Conservation (phyloP, 768 basidiomycete species). For the Boletus speciosus region DNA sequence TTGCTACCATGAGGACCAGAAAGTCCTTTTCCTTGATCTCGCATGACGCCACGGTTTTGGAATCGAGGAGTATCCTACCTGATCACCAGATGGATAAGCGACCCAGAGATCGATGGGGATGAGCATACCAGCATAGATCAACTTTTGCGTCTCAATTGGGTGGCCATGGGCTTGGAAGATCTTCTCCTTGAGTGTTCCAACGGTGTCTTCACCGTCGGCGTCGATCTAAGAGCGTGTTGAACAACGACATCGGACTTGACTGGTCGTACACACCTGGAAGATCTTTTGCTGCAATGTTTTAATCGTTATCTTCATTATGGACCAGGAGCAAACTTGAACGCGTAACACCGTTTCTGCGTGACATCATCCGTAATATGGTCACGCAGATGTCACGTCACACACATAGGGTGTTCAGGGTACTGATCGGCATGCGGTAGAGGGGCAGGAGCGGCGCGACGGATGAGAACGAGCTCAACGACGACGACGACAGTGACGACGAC, state of each 20-base stretch:
- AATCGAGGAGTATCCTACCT: slow-evolving; percentile 92
- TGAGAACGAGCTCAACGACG: slow-evolving; percentile 2
- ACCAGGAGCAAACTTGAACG: slow-evolving; percentile 11
- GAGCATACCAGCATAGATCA: slow-evolving; percentile 85
- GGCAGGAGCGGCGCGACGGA: slow-evolving; percentile 13
- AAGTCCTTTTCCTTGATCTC: slow-evolving; percentile 99
- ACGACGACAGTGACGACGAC: slow-evolving; percentile 2
- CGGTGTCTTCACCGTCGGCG: slow-evolving; percentile 69
- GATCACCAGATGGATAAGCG: slow-evolving; percentile 7
- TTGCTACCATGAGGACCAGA: slow-evolving; percentile 97
- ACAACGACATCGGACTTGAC: not conserved
- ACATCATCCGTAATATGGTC: slow-evolving; percentile 19
- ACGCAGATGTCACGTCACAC: slow-evolving; percentile 18
- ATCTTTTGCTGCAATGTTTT: slow-evolving; percentile 95
- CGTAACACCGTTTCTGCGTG: slow-evolving; percentile 14
- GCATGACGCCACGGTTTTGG: slow-evolving; percentile 82
- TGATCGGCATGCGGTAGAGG: slow-evolving; percentile 20
- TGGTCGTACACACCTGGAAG: slow-evolving; percentile 56
- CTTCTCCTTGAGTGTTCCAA: slow-evolving; percentile 79
- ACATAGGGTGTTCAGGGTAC: slow-evolving; percentile 22
- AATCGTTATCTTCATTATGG: slow-evolving; percentile 85
- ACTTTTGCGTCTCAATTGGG: slow-evolving; percentile 73
- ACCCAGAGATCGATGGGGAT: slow-evolving; percentile 7
- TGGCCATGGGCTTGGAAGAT: slow-evolving; percentile 76
- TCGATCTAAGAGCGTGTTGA: slow-evolving; percentile 52